Percentiles rank a stretch among this genome's conserved stretches.
Conservation (phyloP, 805 yeast genomes). For the Yueomyces sinensis region DNA sequence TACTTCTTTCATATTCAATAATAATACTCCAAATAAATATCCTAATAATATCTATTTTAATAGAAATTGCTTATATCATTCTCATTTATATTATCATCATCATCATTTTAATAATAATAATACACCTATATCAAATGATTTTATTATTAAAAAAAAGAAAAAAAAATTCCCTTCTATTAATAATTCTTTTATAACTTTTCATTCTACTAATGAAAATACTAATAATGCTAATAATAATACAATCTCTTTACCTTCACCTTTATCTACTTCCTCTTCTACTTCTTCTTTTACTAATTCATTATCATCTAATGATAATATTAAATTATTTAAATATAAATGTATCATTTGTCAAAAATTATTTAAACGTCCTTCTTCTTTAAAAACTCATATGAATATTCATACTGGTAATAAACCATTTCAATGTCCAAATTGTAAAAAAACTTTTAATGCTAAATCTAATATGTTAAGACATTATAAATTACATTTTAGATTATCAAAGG, state of each 20-base stretch:
- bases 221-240: not conserved
- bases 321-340: constrained; percentile 31
- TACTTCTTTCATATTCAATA: no score
- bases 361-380: constrained; percentile 75
- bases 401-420: constrained; percentile 81
- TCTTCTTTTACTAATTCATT: not conserved
- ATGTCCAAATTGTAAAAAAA: constrained; percentile 52
- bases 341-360: constrained; percentile 60
- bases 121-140: no score
- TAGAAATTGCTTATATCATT: no score
- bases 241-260: not conserved
- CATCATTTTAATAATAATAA: no score
- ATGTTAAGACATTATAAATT: constrained; percentile 20
- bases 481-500: constrained; percentile 10
- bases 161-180: not conserved
- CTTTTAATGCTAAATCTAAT: constrained; percentile 31
- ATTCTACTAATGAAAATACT: not conserved
- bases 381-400: constrained; percentile 71
- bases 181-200: not conserved
- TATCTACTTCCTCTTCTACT: not conserved
- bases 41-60: no score
- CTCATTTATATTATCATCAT: no score
- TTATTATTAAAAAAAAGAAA: no score
- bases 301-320: not conserved
- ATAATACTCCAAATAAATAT: no score